Evolutionary conservation across 2,329 filamentous ascomycete species (phyloP).

Genomic region (Magnaporthales sp.): DNA sequence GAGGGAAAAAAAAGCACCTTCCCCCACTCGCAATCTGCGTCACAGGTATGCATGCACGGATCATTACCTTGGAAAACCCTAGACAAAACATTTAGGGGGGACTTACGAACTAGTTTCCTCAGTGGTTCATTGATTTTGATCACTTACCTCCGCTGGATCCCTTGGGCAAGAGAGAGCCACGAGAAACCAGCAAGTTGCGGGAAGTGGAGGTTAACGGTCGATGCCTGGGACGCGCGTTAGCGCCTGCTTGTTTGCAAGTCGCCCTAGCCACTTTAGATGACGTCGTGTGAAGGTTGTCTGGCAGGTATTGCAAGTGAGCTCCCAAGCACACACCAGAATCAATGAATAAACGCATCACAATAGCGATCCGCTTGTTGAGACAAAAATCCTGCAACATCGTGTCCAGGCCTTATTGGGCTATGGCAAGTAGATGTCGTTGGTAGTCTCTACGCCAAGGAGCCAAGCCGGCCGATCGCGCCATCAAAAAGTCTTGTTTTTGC

Average conservation of each 20-base stretch:
- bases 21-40: no score
- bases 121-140: no score
- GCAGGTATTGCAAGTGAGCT: neutral
- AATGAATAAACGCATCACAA: neutral
- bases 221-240: neutral
- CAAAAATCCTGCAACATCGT: neutral
- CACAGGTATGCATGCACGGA: no score
- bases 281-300: neutral
- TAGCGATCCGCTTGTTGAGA: neutral
- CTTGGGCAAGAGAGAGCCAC: no score
- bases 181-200: neutral
- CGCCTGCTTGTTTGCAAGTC: neutral
- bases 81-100: no score
- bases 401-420: neutral
- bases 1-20: no score
- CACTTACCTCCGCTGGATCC: no score
- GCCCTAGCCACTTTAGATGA: neutral
- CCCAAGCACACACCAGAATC: neutral
- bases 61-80: no score
- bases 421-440: neutral
- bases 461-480: neutral
- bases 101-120: no score
- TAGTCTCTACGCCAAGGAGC: neutral
- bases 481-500: constrained; percentile 1
- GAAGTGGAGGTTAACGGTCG: neutral